These are phyloP conservation scores for Dactylonectria estremocensis DNA, from an alignment of 2,329 filamentous ascomycete species.

Conservation along the genomic window DNA sequence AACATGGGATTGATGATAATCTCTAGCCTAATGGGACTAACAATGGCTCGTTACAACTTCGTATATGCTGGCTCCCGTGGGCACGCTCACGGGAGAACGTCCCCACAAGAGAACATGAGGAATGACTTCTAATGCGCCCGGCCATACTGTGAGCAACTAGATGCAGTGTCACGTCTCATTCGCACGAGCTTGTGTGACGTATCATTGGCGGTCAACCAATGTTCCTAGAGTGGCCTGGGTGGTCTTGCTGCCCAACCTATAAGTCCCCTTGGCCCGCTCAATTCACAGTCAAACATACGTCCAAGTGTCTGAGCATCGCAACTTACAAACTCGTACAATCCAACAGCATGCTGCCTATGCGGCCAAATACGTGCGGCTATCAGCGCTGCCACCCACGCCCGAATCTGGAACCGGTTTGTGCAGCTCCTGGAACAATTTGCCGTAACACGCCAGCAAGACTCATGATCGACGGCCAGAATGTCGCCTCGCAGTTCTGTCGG, in stretches of 20 bases:
- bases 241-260: not conserved
- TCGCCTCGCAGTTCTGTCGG: constrained; percentile 43
- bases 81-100: not conserved
- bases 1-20: constrained; percentile 17
- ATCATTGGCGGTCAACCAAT: constrained; percentile 9
- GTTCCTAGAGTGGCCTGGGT: not conserved
- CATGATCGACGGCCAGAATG: constrained; percentile 31
- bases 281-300: not conserved
- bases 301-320: not conserved
- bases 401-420: constrained; percentile 31
- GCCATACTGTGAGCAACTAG: not conserved
- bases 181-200: constrained; percentile 17
- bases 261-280: not conserved
- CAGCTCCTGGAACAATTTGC: constrained; percentile 43
- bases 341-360: constrained; percentile 1
- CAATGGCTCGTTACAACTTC: not conserved
- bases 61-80: not conserved
- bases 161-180: constrained; percentile 16
- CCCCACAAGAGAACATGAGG: not conserved
- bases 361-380: not conserved
- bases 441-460: constrained; percentile 36
- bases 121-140: not conserved
- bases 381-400: not conserved
- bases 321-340: not conserved
- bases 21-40: not conserved